These are phyloP conservation scores for Zymoseptoria tritici DNA, from an alignment of 2,329 filamentous ascomycete species.

Conservation along the genomic window DNA sequence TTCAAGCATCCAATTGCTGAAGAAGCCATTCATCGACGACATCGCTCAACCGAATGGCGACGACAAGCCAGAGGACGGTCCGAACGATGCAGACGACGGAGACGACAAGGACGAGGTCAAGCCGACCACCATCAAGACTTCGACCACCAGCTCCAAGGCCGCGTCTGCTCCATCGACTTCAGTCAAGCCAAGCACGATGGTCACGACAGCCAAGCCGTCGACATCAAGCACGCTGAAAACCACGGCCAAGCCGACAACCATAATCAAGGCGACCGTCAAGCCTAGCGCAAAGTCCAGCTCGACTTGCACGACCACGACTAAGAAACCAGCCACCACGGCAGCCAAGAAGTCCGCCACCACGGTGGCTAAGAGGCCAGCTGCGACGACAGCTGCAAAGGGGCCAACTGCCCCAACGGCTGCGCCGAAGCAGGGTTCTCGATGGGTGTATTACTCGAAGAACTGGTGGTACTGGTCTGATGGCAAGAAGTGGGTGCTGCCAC, in stretches of 20 bases:
- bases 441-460: background rate
- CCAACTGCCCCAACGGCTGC: background rate
- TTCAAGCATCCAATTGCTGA: constrained; percentile 6
- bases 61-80: background rate
- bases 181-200: background rate
- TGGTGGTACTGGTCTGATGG: background rate
- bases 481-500: no score
- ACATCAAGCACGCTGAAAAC: background rate
- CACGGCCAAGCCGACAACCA: background rate
- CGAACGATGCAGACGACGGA: no score
- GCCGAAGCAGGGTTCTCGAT: background rate
- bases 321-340: background rate
- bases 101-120: background rate
- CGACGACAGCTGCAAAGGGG: background rate
- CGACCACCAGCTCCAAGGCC: background rate
- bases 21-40: constrained; percentile 1
- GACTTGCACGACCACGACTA: background rate
- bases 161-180: background rate
- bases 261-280: background rate
- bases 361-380: no score
- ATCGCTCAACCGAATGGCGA: background rate
- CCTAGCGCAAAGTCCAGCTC: background rate
- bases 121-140: background rate
- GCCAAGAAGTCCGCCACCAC: background rate
- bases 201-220: background rate